Conservation (phyloP, 352 stramenopile species). For the Phytophthora crassamura region DNA sequence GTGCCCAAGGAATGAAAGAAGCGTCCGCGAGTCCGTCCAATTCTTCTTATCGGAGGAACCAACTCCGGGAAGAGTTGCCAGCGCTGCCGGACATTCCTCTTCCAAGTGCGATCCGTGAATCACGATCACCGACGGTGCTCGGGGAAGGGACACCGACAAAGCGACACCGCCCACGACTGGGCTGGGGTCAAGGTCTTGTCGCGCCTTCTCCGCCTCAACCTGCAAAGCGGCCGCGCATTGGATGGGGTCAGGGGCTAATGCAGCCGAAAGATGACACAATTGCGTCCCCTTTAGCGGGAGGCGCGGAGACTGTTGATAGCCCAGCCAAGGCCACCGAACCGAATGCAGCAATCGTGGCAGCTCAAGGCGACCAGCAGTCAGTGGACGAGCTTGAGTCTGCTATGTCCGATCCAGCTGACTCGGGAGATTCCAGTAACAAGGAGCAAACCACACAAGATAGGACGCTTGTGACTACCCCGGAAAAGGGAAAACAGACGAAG, state of each 20-base stretch:
- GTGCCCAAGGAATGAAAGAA: conserved; percentile 26
- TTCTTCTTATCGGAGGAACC: conserved; percentile 24
- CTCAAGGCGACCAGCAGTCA: neutral
- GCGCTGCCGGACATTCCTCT: conserved; percentile 73
- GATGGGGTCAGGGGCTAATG: conserved; percentile 83
- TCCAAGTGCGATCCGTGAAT: conserved; percentile 29
- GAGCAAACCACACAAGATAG: neutral
- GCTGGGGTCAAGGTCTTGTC: conserved; percentile 87
- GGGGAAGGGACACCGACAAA: conserved; percentile 52
- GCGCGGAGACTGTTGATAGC: neutral
- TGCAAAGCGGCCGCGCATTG: conserved; percentile 79
- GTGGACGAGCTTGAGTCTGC: conserved; percentile 13
- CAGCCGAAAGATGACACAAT: conserved; percentile 37
- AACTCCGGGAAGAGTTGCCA: conserved; percentile 58
- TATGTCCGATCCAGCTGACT: neutral
- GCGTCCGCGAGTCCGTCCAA: conserved; percentile 19
- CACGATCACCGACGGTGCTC: conserved; percentile 20
- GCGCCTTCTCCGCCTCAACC: conserved; percentile 63
- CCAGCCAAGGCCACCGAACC: conserved; percentile 13
- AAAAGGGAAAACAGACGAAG: conserved; percentile 21
- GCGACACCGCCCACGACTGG: conserved; percentile 69
- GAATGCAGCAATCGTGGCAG: neutral
- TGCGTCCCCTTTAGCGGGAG: too few relatives aligned
- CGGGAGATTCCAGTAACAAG: neutral
- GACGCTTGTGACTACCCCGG: conserved; percentile 2